Base-by-base conservation (phyloP, 2,329 filamentous ascomycete species). In the Cordyceps militaris region DNA sequence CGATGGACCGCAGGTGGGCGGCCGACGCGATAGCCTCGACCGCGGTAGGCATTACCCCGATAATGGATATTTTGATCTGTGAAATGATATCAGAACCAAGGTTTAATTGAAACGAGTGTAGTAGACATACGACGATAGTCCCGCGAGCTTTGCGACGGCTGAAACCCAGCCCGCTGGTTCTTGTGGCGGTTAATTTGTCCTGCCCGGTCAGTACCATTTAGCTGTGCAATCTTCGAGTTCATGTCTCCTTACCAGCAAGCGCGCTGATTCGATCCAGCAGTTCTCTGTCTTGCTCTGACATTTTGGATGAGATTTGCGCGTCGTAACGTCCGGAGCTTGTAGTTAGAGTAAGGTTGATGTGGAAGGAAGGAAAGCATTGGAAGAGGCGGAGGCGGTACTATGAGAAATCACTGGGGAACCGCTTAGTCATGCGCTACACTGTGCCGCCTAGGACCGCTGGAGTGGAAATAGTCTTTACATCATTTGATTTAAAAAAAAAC, bases 181-280 rank as follows among this genome's bases (percentile, higher is more conserved):
- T 89, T 91, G 74, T 89, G 86, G 54, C 85, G 83, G 69, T 91
- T 91, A 68, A 94, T 93, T 72, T 89, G 86, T 63, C 87, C 88
- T 91, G 62, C 10, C 40, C 61, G 62, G 60, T 68, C 55, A 72
- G 62, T 66, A 48, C 57, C 57, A 43, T 30, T 53, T 44, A 5
- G 34, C 61, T 36, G 48, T 30, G 14, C 38, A 59, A 46, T 63
- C 57, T 44, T 21, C 14, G 21, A 9, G 55, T 60, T 43, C 32
- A 38, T 36, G 30, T 40, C 55, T 47, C 67, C 71, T 46, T 69
- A 79, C 79, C 76, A 58, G 80, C 76, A 54, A 82, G 68, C 43
- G 75, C 74, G 65, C 76, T 72, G 67, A 84, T 84, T 62, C 74
- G 75, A 54, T 78, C 79, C 65, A 81, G 69, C 61, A 84, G 69